Evolutionary conservation across 2,329 filamentous ascomycete genomes (phyloP).

Genomic region (Scytalidium lignicola): DNA sequence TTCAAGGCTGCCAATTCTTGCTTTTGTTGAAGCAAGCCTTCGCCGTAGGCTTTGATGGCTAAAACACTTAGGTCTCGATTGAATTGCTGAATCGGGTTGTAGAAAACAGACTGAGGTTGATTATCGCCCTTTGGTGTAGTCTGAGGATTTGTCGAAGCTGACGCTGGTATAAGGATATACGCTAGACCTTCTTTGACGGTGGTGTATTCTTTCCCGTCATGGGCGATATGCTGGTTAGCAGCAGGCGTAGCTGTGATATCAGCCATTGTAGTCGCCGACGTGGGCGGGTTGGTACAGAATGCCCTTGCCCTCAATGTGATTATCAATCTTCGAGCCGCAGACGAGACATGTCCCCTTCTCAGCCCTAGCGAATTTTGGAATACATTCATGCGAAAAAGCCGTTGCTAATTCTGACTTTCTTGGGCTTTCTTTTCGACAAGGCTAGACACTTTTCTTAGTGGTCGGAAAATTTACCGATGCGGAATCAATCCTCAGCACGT

Average conservation of each 20-base stretch:
- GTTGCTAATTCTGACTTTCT: not conserved
- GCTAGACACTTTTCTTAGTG: not conserved
- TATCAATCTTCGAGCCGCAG: not conserved
- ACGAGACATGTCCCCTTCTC: not conserved
- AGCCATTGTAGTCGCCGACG: not conserved
- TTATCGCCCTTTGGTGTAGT: conserved; percentile 44
- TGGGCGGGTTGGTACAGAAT: not conserved
- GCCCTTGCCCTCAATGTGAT: not conserved
- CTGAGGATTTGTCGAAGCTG: conserved; percentile 41
- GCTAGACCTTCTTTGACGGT: conserved; percentile 64
- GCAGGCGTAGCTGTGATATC: conserved; percentile 26
- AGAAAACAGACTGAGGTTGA: conserved; percentile 78
- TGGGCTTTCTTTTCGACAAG: not conserved
- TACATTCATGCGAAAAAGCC: not conserved
- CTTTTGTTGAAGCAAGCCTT: conserved; percentile 52
- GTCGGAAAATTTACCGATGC: not conserved
- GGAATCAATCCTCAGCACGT: no score
- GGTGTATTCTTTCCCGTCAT: conserved; percentile 49
- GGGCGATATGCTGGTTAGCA: conserved; percentile 26
- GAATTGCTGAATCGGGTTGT: conserved; percentile 98
- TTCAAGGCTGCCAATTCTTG: conserved; percentile 28
- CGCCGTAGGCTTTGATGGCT: conserved; percentile 83
- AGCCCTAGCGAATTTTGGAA: not conserved
- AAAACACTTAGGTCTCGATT: conserved; percentile 93
- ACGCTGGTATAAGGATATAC: conserved; percentile 58